Conservation (phyloP, 176 grass and related monocot genomes). For the Hyparrhenia diplandra region DNA sequence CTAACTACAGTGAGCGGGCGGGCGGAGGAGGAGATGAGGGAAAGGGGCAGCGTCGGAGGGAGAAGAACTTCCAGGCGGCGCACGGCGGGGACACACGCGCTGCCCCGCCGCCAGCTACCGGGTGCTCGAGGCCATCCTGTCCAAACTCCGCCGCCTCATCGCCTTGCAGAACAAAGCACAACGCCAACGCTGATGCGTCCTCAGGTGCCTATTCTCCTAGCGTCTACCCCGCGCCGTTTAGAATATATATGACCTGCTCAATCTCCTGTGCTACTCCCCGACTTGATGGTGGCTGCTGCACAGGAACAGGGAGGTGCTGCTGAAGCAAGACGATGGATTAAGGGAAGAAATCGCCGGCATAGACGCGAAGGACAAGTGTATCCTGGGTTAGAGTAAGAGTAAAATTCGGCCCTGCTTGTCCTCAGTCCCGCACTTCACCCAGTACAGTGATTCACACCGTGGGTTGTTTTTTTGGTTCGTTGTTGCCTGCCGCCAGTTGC, state of each 20-base stretch:
- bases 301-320: constrained; percentile 1
- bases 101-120: constrained; percentile 67
- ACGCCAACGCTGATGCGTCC: neutral
- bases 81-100: constrained; percentile 53
- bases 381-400: no score
- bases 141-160: constrained; percentile 85
- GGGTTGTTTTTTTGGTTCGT: neutral
- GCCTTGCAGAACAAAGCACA: constrained; percentile 55
- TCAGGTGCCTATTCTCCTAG: neutral
- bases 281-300: neutral
- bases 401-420: neutral
- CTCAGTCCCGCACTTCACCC: neutral
- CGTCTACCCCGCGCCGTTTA: neutral
- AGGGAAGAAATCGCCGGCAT: constrained; percentile 13
- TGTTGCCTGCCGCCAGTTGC: neutral
- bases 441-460: neutral
- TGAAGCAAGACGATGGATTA: neutral
- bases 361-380: constrained; percentile 27
- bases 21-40: constrained; percentile 16
- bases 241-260: neutral
- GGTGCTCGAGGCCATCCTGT: constrained; percentile 77
- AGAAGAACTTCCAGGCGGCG: constrained; percentile 83
- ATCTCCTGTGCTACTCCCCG: neutral
- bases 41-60: constrained; percentile 68
- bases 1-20: neutral